These are phyloP conservation scores for Monilinia fructigena DNA, from an alignment of 2,329 filamentous ascomycete species.

Conservation along the genomic window DNA sequence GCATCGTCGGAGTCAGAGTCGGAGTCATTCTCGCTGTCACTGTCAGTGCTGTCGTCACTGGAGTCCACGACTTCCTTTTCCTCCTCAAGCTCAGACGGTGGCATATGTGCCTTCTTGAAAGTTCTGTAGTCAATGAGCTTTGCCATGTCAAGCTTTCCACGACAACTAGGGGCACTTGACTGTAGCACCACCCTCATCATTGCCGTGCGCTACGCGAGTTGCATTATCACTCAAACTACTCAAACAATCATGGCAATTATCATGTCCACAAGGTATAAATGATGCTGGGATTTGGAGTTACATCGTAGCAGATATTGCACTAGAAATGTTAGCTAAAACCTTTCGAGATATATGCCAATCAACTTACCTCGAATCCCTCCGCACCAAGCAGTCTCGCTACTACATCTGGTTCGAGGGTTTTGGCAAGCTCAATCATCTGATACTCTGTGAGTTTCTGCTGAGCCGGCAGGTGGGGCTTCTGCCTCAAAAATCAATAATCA, in stretches of 20 bases:
- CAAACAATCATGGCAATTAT: constrained; percentile 75
- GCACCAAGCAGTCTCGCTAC: constrained; percentile 60
- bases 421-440: constrained; percentile 59
- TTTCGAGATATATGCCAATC: neutral
- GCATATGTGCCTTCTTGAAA: constrained; percentile 72
- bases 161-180: constrained; percentile 71
- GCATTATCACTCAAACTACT: constrained; percentile 64
- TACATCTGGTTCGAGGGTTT: constrained; percentile 57
- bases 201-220: constrained; percentile 50
- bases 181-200: constrained; percentile 47
- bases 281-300: constrained; percentile 69
- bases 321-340: constrained; percentile 41
- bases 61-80: constrained; percentile 29
- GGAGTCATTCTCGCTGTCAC: constrained; percentile 41
- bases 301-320: constrained; percentile 82
- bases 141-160: constrained; percentile 62
- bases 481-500: constrained; percentile 65
- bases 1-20: constrained; percentile 44
- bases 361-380: constrained; percentile 49
- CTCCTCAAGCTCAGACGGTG: constrained; percentile 43
- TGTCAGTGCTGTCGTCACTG: constrained; percentile 27
- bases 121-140: constrained; percentile 71
- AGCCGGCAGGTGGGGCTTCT: constrained; percentile 27
- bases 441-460: constrained; percentile 25
- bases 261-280: constrained; percentile 82